Percentiles rank a stretch among this genome's conserved stretches.
These are phyloP conservation scores for Aspergillus ochraceoroseus DNA, from an alignment of 2,329 filamentous ascomycete genomes.

Conservation along the genomic window DNA sequence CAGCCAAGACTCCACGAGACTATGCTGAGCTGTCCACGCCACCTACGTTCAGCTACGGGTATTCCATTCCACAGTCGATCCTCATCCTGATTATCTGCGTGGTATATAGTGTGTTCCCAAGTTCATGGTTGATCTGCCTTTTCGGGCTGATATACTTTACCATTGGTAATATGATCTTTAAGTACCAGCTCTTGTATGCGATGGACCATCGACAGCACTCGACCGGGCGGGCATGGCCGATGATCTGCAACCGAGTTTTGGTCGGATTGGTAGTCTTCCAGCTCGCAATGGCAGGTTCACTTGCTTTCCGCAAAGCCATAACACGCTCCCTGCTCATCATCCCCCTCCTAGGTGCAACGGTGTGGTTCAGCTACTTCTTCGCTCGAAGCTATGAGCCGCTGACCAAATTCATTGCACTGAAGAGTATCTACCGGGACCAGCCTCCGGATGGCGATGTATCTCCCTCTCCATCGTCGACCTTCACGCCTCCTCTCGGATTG, in stretches of 20 bases:
- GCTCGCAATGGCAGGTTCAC: constrained; percentile 79
- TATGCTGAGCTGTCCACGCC: constrained; percentile 76
- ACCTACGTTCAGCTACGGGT: constrained; percentile 88
- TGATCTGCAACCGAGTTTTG: constrained; percentile 90
- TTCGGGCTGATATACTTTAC: constrained; percentile 64
- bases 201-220: constrained; percentile 76
- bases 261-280: constrained; percentile 85
- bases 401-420: constrained; percentile 85
- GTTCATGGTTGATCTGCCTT: constrained; percentile 74
- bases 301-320: constrained; percentile 70
- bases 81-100: constrained; percentile 92
- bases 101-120: constrained; percentile 82
- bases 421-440: constrained; percentile 68
- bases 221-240: constrained; percentile 89
- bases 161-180: constrained; percentile 44
- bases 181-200: constrained; percentile 89
- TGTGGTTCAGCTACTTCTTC: constrained; percentile 88
- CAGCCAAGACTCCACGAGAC: constrained; percentile 83
- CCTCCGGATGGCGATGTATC: constrained; percentile 41
- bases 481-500: constrained; percentile 42
- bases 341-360: constrained; percentile 70
- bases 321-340: constrained; percentile 66
- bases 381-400: constrained; percentile 76
- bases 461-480: constrained; percentile 35
- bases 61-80: constrained; percentile 87